Evolutionary conservation across 2,329 filamentous ascomycete genomes (phyloP).

Genomic region (Colletotrichum neosansevieriae): DNA sequence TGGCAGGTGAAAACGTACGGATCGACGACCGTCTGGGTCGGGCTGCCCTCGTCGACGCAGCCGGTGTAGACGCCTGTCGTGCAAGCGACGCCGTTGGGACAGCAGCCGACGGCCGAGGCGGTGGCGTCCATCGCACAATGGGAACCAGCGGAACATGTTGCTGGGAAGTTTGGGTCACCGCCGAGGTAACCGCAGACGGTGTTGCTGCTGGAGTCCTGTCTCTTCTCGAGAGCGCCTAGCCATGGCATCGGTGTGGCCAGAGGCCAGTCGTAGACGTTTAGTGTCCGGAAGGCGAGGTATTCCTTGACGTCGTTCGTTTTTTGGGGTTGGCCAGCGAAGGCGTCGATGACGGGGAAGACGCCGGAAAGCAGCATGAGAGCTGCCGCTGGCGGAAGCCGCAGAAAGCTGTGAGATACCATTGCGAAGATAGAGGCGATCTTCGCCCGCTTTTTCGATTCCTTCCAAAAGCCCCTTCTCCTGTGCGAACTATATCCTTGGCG

Average conservation of each 20-base stretch:
- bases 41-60: constrained; percentile 66
- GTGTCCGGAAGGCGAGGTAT: constrained; percentile 48
- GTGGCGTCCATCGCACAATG: constrained; percentile 67
- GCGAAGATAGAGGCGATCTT: constrained; percentile 17
- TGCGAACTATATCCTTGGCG: background rate
- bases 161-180: constrained; percentile 63
- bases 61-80: constrained; percentile 68
- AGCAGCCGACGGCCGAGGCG: constrained; percentile 66
- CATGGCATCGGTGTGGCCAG: constrained; percentile 56
- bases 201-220: constrained; percentile 55
- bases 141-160: constrained; percentile 68
- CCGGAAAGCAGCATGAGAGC: constrained; percentile 51
- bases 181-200: constrained; percentile 71
- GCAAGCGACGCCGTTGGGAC: constrained; percentile 64
- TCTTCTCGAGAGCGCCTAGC: constrained; percentile 51
- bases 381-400: constrained; percentile 52
- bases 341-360: constrained; percentile 49
- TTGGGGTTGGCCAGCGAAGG: constrained; percentile 56
- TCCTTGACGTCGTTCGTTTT: constrained; percentile 48
- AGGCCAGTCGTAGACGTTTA: constrained; percentile 57
- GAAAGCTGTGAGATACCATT: constrained; percentile 48
- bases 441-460: constrained; percentile 3
- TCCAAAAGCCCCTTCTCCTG: background rate
- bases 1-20: constrained; percentile 69
- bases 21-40: constrained; percentile 62